Evolutionary conservation across 2,329 filamentous ascomycete genomes (phyloP), one percentile per base, ranked within the genome.

Genomic region (Sclerotinia nivalis): DNA sequence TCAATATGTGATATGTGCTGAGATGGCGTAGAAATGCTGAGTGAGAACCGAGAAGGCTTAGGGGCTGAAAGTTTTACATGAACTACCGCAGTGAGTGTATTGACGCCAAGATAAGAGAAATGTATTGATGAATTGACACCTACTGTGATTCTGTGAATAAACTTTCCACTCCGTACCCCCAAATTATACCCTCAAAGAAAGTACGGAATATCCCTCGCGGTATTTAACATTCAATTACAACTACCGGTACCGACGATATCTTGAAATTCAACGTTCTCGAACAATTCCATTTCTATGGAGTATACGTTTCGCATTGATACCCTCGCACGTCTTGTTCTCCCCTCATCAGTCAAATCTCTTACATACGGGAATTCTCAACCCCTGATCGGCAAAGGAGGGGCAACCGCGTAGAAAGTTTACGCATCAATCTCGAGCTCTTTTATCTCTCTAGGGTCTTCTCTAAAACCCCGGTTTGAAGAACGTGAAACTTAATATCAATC

Each of bases 361-460:
- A 25, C 13, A 18, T 62, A 34, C 2, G 34, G 18, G 25, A 7
- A n/a, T 50, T 50, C 43, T 13, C 15, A 60, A 20, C 66, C 66
- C 66, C 66, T 68, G 55, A 68, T 68, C 66, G 54, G 31, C 65
- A 67, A 65, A 49, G 40, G 25, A 66, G 47, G 62, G 47, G 47
- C 61, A 52, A 65, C 5, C 5, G 20, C 43, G 2, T 49, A 12
- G 4, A 7, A n/a, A 4, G 25, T 61, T 7, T 66, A 66, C 52
- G 64, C 47, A 58, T 66, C 37, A 62, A 50, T 55, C 50, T 49
- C n/a, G 34, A 43, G 40, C 40, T 15, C 40, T 43, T 40, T 60
- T 22, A 37, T 28, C 25, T 25, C 5, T 18, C 1, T 1, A 10
- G 10, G 37, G 10, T 43, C 40, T 15, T 43, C 40, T 43, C 13